These are phyloP conservation scores for Arthroderma sp. DNA, from an alignment of 2,329 filamentous ascomycete genomes.

Conservation along the genomic window DNA sequence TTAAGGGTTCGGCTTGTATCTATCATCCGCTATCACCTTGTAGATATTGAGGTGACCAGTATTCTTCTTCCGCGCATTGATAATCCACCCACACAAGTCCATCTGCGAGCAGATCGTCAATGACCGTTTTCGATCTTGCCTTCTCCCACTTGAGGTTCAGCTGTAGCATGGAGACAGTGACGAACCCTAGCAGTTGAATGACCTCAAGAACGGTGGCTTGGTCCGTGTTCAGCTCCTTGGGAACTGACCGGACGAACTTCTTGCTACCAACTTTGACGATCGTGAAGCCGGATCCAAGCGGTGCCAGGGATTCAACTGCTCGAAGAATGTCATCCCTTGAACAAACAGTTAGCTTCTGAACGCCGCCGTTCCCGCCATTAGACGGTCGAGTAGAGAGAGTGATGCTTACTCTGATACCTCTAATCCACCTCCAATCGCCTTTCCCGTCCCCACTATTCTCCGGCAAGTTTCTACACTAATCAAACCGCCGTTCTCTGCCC, in stretches of 20 bases:
- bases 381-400: no score
- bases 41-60: slow-evolving; percentile 54
- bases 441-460: slow-evolving; percentile 59
- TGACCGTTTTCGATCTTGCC: slow-evolving; percentile 72
- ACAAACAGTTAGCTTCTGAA: background rate
- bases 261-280: slow-evolving; percentile 73
- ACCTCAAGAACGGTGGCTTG: slow-evolving; percentile 87
- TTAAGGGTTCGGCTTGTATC: no score
- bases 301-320: slow-evolving; percentile 74
- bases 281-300: slow-evolving; percentile 76
- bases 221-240: slow-evolving; percentile 88
- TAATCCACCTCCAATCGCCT: slow-evolving; percentile 61
- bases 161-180: slow-evolving; percentile 79
- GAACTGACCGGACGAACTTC: slow-evolving; percentile 81
- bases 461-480: slow-evolving; percentile 73
- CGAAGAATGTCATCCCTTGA: slow-evolving; percentile 72
- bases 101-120: slow-evolving; percentile 79
- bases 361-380: no score
- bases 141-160: slow-evolving; percentile 76
- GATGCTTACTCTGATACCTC: slow-evolving; percentile 62
- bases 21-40: slow-evolving; percentile 32
- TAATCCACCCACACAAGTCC: slow-evolving; percentile 90
- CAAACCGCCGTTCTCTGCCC: slow-evolving; percentile 83
- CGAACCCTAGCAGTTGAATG: slow-evolving; percentile 77
- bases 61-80: slow-evolving; percentile 77